A percentile compares a stretch with the other conserved stretches of the same genome.
Conservation (phyloP, 2,329 filamentous ascomycete species). For the Pseudogymnoascus destructans region DNA sequence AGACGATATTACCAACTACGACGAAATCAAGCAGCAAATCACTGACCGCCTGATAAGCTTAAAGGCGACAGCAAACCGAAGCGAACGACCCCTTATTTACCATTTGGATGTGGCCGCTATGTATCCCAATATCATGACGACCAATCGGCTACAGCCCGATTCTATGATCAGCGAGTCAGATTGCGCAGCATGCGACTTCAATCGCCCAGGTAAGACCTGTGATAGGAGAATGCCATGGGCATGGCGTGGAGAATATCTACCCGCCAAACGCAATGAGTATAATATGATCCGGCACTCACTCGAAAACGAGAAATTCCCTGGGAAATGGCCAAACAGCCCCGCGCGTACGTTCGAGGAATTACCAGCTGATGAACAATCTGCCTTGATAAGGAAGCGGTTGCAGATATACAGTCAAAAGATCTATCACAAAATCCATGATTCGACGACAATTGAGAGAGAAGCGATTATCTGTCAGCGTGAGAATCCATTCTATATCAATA, state of each 20-base stretch:
- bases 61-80: slow-evolving; percentile 70
- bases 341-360: slow-evolving; percentile 69
- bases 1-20: slow-evolving; percentile 68
- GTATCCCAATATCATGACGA: slow-evolving; percentile 99
- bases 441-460: slow-evolving; percentile 81
- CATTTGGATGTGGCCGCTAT: slow-evolving; percentile 97
- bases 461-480: slow-evolving; percentile 97
- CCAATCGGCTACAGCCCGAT: slow-evolving; percentile 90
- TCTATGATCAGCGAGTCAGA: slow-evolving; percentile 98
- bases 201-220: slow-evolving; percentile 91
- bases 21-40: slow-evolving; percentile 77
- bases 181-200: slow-evolving; percentile 97
- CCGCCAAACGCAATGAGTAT: slow-evolving; percentile 93
- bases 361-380: slow-evolving; percentile 66
- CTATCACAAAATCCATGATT: slow-evolving; percentile 97
- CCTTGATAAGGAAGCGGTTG: slow-evolving; percentile 69
- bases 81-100: slow-evolving; percentile 83
- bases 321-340: slow-evolving; percentile 57
- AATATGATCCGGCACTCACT: slow-evolving; percentile 94
- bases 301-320: slow-evolving; percentile 85
- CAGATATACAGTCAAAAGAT: slow-evolving; percentile 96
- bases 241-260: slow-evolving; percentile 94
- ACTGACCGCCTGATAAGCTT: slow-evolving; percentile 54
- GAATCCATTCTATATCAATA: slow-evolving; percentile 97
- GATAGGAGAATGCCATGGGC: slow-evolving; percentile 91